Evolutionary conservation across 140 eudicot genomes (phyloP), one percentile per base, ranked within the genome.

Genomic region (Oenanthe javanica): DNA sequence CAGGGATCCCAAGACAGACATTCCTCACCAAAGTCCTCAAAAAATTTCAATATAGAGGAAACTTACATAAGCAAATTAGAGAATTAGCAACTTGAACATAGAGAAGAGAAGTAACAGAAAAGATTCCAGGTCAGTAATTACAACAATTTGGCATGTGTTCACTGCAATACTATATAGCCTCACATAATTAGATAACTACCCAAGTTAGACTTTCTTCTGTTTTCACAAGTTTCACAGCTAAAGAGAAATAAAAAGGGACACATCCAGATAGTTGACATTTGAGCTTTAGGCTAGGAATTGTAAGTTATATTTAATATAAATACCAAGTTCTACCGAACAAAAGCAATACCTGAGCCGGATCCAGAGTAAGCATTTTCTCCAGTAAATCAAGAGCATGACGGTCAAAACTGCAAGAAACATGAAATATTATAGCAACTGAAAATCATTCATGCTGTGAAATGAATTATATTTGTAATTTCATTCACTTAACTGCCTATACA

Each of bases 301-400:
- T 1, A n/a, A 59, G 31, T 21, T 59, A 61, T 61, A 61, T n/a
- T 61, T 8, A 61, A 57, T n/a, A 61, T n/a, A 61, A 61, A 61
- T 31, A 61, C n/a, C 69, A n/a, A 21, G 69, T 61, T 61, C 69
- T 78, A 6, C 8, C 63, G 46, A n/a, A 38, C 21, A 75, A 57
- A 54, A 64, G 77, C 38, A 38, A 80, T 90, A 94, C 98, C 95
- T 89, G 92, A 75, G 96, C 87, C 13, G 99, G 99, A 79, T 95
- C 99, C 78, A 95, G 97, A 51, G 96, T 88, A 88, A 95, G 87
- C 99, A 95, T 95, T 79, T 85, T 87, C 81, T 95, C 99, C 73
- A 95, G 88, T 61, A 95, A 88, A 77, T 95, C 98, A 80, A 95
- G 84, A 52, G 99, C 99, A 81, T 93, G 88, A 16, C 97, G 96